These are phyloP conservation scores for Euphorbia schlechtendalii DNA, from an alignment of 441 rosid genomes.

Conservation along the genomic window DNA sequence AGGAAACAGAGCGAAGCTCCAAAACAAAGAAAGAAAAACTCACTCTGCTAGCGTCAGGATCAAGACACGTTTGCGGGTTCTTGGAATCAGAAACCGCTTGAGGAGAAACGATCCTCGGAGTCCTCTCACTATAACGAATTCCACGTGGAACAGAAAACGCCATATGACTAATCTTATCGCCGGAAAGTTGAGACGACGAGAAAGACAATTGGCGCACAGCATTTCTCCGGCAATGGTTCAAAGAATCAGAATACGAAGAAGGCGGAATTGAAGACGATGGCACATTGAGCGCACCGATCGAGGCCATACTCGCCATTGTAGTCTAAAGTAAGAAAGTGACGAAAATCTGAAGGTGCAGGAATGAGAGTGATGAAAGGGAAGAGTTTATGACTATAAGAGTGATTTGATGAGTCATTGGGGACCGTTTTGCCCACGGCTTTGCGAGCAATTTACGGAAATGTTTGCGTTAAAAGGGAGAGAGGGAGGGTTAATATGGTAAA, in stretches of 20 bases:
- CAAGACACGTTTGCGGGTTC: constrained; percentile 91
- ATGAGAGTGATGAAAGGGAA: no score
- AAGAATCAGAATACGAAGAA: constrained; percentile 21
- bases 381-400: no score
- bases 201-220: constrained; percentile 35
- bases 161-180: constrained; percentile 37
- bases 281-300: constrained; percentile 38
- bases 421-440: constrained; percentile 19
- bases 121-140: constrained; percentile 17
- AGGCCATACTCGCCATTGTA: constrained; percentile 50
- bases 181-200: constrained; percentile 54
- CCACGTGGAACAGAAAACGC: constrained; percentile 18
- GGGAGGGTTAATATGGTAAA: constrained; percentile 15
- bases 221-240: constrained; percentile 20
- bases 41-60: constrained; percentile 95
- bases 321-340: neutral
- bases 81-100: constrained; percentile 85
- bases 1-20: neutral
- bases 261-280: constrained; percentile 29
- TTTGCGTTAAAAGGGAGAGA: neutral
- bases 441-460: constrained; percentile 17
- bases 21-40: constrained; percentile 23
- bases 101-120: constrained; percentile 53
- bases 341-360: neutral
- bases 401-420: constrained; percentile 11